A percentile compares a stretch with the other conserved stretches of the same genome.
Evolutionary conservation across 106 monocot species (phyloP).

Genomic region (Narthecium ossifragum): DNA sequence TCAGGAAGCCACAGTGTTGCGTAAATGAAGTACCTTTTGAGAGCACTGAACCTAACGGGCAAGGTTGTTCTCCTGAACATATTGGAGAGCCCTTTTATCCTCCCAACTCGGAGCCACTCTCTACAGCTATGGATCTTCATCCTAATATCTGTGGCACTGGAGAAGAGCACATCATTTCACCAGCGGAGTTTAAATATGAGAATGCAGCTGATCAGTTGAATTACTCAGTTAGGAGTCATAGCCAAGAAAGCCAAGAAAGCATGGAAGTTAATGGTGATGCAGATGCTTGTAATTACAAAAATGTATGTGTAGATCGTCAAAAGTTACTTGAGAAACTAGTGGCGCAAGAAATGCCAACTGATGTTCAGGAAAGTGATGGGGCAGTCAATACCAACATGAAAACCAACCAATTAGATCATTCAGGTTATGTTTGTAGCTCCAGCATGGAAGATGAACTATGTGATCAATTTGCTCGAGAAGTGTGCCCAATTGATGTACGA

Average conservation of each 20-base stretch:
- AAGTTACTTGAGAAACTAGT: no score
- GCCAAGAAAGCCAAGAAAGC: no score
- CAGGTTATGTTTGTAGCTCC: no score
- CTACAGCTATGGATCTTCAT: neutral
- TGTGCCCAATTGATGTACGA: neutral
- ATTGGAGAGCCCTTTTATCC: neutral
- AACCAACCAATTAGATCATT: no score
- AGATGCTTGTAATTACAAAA: no score
- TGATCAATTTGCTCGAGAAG: no score
- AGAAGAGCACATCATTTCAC: neutral
- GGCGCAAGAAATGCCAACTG: no score
- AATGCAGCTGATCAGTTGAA: neutral
- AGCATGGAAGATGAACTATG: no score
- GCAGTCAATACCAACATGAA: no score
- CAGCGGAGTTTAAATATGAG: neutral
- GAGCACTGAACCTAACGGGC: slow-evolving; percentile 13
- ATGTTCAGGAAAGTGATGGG: no score
- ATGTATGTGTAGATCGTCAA: no score
- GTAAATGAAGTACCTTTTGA: slow-evolving; percentile 17
- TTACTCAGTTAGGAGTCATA: neutral
- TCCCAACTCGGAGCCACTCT: neutral
- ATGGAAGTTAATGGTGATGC: no score
- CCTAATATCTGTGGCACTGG: slow-evolving; percentile 2
- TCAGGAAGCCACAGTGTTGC: neutral
- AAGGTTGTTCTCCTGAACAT: neutral